Conservation (phyloP, 1,139 yeast genomes). For the Hyphopichia pseudoburtonii region DNA sequence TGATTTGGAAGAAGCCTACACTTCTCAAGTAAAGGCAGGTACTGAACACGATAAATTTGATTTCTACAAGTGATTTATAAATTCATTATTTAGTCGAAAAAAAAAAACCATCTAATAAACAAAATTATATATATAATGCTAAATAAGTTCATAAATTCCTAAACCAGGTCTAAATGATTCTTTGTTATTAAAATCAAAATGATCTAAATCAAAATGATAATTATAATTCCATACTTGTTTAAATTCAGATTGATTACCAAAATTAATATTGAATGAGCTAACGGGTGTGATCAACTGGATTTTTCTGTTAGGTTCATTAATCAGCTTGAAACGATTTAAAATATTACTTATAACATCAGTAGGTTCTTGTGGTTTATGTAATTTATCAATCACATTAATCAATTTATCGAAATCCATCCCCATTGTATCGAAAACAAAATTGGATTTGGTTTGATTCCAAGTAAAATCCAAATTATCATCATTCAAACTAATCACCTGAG, state of each 20-base stretch:
- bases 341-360: background rate
- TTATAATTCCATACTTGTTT: constrained; percentile 42
- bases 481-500: constrained; percentile 19
- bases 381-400: constrained; percentile 13
- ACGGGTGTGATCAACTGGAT: constrained; percentile 48
- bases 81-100: too few relatives aligned
- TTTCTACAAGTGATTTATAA: constrained; percentile 69
- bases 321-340: background rate
- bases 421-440: constrained; percentile 53
- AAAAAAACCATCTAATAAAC: background rate
- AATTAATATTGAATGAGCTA: constrained; percentile 35
- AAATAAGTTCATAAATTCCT: constrained; percentile 47
- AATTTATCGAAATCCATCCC: constrained; percentile 44
- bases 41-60: constrained; percentile 96
- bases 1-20: constrained; percentile 97
- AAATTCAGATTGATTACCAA: constrained; percentile 16
- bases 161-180: constrained; percentile 60
- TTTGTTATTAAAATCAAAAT: constrained; percentile 51
- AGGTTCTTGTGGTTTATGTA: background rate
- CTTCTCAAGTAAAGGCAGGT: constrained; percentile 93
- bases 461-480: constrained; percentile 10
- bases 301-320: constrained; percentile 9
- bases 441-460: constrained; percentile 9
- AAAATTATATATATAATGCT: constrained; percentile 4
- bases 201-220: constrained; percentile 66